A percentile compares a stretch with the other conserved stretches of the same genome.
Evolutionary conservation across 2,329 filamentous ascomycete genomes (phyloP).

Genomic region (Cladobotryum mycophilum): DNA sequence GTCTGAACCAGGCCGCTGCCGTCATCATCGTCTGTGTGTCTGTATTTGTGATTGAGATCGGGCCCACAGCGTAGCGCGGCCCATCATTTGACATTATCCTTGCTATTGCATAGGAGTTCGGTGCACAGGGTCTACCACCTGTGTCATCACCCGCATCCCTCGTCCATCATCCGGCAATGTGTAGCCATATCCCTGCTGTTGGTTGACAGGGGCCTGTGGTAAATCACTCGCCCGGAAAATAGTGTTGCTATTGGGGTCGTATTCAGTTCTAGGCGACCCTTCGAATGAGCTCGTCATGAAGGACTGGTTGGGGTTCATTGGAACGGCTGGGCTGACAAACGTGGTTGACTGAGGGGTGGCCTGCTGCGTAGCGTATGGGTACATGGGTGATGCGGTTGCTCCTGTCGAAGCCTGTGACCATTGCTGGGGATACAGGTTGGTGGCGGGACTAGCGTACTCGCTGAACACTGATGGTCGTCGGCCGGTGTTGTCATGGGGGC

Average conservation of each 20-base stretch:
- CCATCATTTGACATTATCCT: neutral
- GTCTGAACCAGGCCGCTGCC: conserved; percentile 21
- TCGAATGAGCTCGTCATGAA: conserved; percentile 32
- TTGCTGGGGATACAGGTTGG: conserved; percentile 35
- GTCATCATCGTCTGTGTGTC: conserved; percentile 16
- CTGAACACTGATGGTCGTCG: conserved; percentile 41
- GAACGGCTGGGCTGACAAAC: conserved; percentile 26
- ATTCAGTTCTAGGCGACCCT: conserved; percentile 25
- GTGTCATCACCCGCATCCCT: conserved; percentile 22
- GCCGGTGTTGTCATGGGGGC: conserved; percentile 39
- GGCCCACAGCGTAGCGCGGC: neutral
- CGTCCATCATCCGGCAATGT: conserved; percentile 27
- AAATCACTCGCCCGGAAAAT: conserved; percentile 30
- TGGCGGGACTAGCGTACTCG: conserved; percentile 39
- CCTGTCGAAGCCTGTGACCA: conserved; percentile 41
- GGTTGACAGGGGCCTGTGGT: conserved; percentile 22
- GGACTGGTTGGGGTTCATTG: conserved; percentile 26
- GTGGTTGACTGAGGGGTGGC: conserved; percentile 23
- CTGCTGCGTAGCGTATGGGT: conserved; percentile 39
- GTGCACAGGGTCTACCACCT: conserved; percentile 24
- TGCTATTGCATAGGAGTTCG: conserved; percentile 22
- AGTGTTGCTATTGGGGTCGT: conserved; percentile 23
- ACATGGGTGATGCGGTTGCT: conserved; percentile 37
- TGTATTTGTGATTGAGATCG: conserved; percentile 2
- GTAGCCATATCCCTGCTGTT: conserved; percentile 30